A percentile compares a stretch with the other conserved stretches of the same genome.
phyloP scores from a whole-genome alignment of 192 early-diverging fungal genomes.

The Powellomyces hirtus region DNA sequence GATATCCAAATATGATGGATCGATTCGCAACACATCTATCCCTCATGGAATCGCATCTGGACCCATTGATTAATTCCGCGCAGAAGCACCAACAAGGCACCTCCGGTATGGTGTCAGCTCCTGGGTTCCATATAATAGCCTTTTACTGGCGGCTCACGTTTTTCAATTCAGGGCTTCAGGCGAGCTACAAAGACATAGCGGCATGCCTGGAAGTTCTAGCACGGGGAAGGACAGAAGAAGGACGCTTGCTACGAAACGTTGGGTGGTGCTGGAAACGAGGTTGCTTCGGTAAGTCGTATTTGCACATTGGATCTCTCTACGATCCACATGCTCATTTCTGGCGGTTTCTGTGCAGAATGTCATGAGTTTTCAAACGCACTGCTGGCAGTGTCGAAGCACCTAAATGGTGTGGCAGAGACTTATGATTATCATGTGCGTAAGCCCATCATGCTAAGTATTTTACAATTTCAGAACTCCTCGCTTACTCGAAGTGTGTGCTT shows the following conservation, averaged over 20 bases:
- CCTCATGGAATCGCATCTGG: constrained; percentile 19
- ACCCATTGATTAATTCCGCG: constrained; percentile 11
- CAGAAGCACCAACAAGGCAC: not conserved
- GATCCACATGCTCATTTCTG: too few species aligned
- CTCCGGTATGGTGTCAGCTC: not conserved
- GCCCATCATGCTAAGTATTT: too few species aligned
- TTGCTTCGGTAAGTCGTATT: too few species aligned
- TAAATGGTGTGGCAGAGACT: constrained; percentile 12
- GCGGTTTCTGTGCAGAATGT: too few species aligned
- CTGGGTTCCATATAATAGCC: too few species aligned
- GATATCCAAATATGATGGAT: constrained; percentile 24
- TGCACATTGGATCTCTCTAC: too few species aligned
- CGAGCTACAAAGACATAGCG: not conserved
- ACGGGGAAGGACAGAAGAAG: constrained; percentile 14
- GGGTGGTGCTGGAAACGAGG: constrained; percentile 26
- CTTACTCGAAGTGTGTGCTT: too few species aligned
- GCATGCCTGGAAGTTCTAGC: constrained; percentile 11
- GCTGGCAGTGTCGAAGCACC: constrained; percentile 21
- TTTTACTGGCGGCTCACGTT: not conserved
- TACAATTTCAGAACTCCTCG: not conserved
- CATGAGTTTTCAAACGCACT: constrained; percentile 27
- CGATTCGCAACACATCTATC: constrained; percentile 19
- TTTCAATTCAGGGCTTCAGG: not conserved
- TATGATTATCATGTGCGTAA: constrained; percentile 18
- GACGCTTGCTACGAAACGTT: constrained; percentile 7